These are phyloP conservation scores for Annulohypoxylon maeteangense DNA, from an alignment of 495 filamentous ascomycete species.

Conservation along the genomic window DNA sequence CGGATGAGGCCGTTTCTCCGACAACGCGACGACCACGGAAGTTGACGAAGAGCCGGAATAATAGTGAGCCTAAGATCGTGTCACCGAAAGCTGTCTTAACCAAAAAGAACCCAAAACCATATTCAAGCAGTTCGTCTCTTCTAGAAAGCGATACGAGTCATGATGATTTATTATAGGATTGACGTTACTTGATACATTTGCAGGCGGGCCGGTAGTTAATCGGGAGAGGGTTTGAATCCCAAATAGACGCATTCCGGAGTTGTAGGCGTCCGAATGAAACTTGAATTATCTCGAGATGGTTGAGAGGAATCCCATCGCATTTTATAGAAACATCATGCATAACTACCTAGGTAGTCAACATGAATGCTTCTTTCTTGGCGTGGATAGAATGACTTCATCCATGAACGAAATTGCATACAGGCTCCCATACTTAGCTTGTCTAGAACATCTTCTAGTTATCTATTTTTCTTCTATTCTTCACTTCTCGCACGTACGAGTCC, in stretches of 20 bases:
- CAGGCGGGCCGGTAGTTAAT: not conserved
- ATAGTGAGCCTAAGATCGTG: slow-evolving; percentile 22
- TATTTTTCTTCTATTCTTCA: slow-evolving; percentile 5
- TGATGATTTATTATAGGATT: slow-evolving; percentile 11
- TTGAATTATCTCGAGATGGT: not conserved
- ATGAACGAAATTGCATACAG: not conserved
- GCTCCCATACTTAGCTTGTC: slow-evolving; percentile 4
- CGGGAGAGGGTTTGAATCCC: not conserved
- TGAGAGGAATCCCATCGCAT: not conserved
- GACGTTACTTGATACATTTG: not conserved
- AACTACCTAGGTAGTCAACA: not conserved
- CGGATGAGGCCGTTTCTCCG: slow-evolving; percentile 25
- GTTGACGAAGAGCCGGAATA: slow-evolving; percentile 42
- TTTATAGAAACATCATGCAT: slow-evolving; percentile 6
- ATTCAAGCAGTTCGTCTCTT: slow-evolving; percentile 21
- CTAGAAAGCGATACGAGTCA: slow-evolving; percentile 25
- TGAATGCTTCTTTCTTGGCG: not conserved
- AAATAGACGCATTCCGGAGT: not conserved
- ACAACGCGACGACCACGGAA: slow-evolving; percentile 44
- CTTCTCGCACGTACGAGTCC: not conserved
- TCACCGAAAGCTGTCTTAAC: slow-evolving; percentile 24
- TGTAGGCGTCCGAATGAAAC: not conserved
- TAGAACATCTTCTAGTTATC: not conserved
- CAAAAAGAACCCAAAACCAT: slow-evolving; percentile 36
- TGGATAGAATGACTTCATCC: not conserved